These are phyloP conservation scores for Cercis canadensis DNA, from an alignment of 306 rosid species.

Conservation along the genomic window DNA sequence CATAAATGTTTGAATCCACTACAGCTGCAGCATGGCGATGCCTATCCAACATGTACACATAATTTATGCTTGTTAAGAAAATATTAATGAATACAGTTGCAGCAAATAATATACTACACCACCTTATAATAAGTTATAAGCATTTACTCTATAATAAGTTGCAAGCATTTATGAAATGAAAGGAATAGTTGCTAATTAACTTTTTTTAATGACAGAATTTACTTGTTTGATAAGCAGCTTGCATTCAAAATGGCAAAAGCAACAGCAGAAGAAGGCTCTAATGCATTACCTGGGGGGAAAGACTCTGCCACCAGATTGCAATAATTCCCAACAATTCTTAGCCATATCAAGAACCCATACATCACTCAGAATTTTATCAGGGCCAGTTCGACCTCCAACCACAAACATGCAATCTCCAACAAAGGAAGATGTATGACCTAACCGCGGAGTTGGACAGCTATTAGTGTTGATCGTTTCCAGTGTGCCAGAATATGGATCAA, in stretches of 20 bases:
- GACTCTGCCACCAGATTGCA: slow-evolving; percentile 56
- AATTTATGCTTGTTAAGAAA: slow-evolving; percentile 14
- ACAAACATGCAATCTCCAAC: slow-evolving; percentile 71
- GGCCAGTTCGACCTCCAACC: slow-evolving; percentile 90
- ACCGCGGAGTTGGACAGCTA: slow-evolving; percentile 63
- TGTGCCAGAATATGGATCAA: slow-evolving; percentile 61
- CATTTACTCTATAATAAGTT: slow-evolving; percentile 19
- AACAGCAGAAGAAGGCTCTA: slow-evolving; percentile 15
- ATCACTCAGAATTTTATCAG: slow-evolving; percentile 75
- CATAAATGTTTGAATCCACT: slow-evolving; percentile 72
- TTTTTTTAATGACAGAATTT: not conserved
- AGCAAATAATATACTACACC: not conserved
- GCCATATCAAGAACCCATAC: slow-evolving; percentile 66
- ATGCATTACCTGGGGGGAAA: slow-evolving; percentile 78
- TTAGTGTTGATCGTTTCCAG: slow-evolving; percentile 47
- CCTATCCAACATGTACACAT: slow-evolving; percentile 53
- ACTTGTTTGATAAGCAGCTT: slow-evolving; percentile 15
- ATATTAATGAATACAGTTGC: slow-evolving; percentile 24
- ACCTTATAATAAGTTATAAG: slow-evolving; percentile 9
- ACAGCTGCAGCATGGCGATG: slow-evolving; percentile 94
- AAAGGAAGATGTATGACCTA: slow-evolving; percentile 79
- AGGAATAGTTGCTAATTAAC: not conserved
- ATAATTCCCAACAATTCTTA: slow-evolving; percentile 63
- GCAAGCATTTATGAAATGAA: slow-evolving; percentile 22
- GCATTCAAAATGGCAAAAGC: not conserved